Evolutionary conservation across 2,329 filamentous ascomycete species (phyloP).

Genomic region (Torrubiellomyces zombiae): DNA sequence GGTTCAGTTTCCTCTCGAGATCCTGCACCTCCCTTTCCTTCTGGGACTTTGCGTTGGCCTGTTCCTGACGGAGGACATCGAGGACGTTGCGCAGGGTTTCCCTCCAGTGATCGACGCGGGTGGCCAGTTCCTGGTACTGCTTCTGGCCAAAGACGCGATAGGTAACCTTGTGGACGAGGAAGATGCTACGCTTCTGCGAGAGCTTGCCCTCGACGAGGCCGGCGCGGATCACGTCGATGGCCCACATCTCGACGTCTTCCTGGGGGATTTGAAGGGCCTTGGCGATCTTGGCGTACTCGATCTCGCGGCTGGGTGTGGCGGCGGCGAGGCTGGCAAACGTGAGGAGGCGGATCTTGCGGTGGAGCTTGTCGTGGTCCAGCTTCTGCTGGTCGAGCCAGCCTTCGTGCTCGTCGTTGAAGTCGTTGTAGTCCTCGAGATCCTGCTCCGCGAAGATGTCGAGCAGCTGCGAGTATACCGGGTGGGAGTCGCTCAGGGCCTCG

Average conservation of each 20-base stretch:
- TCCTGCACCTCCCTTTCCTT: slow-evolving; percentile 64
- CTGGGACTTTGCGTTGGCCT: slow-evolving; percentile 60
- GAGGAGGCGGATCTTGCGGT: slow-evolving; percentile 91
- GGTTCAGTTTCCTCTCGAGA: slow-evolving; percentile 48
- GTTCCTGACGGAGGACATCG: slow-evolving; percentile 61
- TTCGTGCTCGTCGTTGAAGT: slow-evolving; percentile 84
- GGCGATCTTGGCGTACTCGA: slow-evolving; percentile 74
- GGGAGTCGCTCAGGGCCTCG: slow-evolving; percentile 71
- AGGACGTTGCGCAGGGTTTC: slow-evolving; percentile 65
- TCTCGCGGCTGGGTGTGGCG: slow-evolving; percentile 64
- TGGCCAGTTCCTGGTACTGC: slow-evolving; percentile 92
- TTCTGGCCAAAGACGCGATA: slow-evolving; percentile 96
- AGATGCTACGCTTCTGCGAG: slow-evolving; percentile 79
- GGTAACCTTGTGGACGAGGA: slow-evolving; percentile 88
- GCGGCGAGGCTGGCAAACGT: slow-evolving; percentile 84
- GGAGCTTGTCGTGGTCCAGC: slow-evolving; percentile 55
- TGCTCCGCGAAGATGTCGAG: slow-evolving; percentile 93
- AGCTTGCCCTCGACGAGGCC: slow-evolving; percentile 93
- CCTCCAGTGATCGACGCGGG: slow-evolving; percentile 81
- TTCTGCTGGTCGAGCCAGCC: slow-evolving; percentile 67
- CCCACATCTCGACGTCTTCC: slow-evolving; percentile 92
- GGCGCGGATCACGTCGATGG: slow-evolving; percentile 93
- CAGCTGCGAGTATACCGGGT: slow-evolving; percentile 75
- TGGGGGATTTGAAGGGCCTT: slow-evolving; percentile 67
- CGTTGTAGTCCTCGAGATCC: slow-evolving; percentile 85